Percentiles rank a stretch among this genome's conserved stretches.
These are phyloP conservation scores for Aspergillus biplanus DNA, from an alignment of 495 filamentous ascomycete genomes.

Conservation along the genomic window DNA sequence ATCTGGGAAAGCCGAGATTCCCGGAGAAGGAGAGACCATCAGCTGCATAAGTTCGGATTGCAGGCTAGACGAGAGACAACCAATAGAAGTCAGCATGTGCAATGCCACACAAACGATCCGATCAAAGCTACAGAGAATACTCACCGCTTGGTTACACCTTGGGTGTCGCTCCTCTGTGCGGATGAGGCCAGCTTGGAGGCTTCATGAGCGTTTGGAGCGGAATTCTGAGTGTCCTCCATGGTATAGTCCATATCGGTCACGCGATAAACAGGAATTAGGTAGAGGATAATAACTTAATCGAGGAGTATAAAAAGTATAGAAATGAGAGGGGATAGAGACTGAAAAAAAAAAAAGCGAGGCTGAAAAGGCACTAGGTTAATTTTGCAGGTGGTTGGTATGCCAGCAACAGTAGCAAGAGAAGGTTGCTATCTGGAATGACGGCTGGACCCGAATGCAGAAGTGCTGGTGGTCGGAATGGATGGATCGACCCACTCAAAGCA, in stretches of 20 bases:
- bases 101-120: background rate
- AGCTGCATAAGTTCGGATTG: conserved; percentile 97
- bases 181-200: conserved; percentile 61
- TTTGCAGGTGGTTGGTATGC: conserved; percentile 32
- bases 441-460: conserved; percentile 36
- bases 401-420: conserved; percentile 37
- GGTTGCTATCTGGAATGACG: conserved; percentile 49
- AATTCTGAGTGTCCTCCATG: conserved; percentile 74
- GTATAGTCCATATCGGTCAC: conserved; percentile 59
- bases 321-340: background rate
- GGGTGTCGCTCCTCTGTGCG: conserved; percentile 60
- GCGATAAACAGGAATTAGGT: conserved; percentile 9
- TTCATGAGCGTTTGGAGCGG: conserved; percentile 63
- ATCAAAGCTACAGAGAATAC: conserved; percentile 17
- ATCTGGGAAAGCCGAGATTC: conserved; percentile 93
- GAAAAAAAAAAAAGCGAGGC: conserved; percentile 15
- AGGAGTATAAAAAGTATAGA: conserved; percentile 9
- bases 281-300: background rate
- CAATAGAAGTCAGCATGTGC: conserved; percentile 16
- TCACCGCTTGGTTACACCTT: conserved; percentile 81
- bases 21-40: conserved; percentile 92
- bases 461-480: conserved; percentile 23
- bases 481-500: conserved; percentile 36
- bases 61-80: conserved; percentile 57
- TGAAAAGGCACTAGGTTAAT: conserved; percentile 22